Conservation (phyloP, 2,329 filamentous ascomycete genomes). For the Colletotrichum melonis region DNA sequence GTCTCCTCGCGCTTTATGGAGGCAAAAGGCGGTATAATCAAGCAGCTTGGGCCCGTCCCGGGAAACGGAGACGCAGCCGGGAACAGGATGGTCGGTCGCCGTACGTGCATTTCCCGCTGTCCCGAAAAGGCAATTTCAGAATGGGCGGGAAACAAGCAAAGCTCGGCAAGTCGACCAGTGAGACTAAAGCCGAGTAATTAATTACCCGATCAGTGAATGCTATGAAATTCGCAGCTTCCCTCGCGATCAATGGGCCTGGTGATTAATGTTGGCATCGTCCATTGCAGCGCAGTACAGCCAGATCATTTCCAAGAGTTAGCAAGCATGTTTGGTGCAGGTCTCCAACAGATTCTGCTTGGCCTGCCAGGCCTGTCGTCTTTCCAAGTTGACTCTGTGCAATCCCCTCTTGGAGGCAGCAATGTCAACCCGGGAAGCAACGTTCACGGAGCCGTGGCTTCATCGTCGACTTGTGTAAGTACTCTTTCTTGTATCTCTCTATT, state of each 20-base stretch:
- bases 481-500: too few species aligned
- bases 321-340: slow-evolving; percentile 8
- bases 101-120: neutral
- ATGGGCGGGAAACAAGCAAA: neutral
- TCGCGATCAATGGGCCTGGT: neutral
- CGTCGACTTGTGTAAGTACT: neutral
- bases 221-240: neutral
- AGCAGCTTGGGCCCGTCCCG: neutral
- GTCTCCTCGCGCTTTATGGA: neutral
- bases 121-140: neutral
- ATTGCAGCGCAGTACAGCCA: too few species aligned
- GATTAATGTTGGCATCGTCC: neutral
- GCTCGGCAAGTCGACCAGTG: neutral
- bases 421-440: neutral
- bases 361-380: neutral
- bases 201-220: neutral
- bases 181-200: neutral
- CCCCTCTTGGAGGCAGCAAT: neutral
- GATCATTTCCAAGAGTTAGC: neutral
- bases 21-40: too few species aligned
- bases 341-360: neutral
- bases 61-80: neutral
- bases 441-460: neutral
- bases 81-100: neutral
- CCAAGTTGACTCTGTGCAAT: neutral